phyloP scores from a whole-genome alignment of 1,139 yeast species.

The Suhomyces yuchorum region DNA sequence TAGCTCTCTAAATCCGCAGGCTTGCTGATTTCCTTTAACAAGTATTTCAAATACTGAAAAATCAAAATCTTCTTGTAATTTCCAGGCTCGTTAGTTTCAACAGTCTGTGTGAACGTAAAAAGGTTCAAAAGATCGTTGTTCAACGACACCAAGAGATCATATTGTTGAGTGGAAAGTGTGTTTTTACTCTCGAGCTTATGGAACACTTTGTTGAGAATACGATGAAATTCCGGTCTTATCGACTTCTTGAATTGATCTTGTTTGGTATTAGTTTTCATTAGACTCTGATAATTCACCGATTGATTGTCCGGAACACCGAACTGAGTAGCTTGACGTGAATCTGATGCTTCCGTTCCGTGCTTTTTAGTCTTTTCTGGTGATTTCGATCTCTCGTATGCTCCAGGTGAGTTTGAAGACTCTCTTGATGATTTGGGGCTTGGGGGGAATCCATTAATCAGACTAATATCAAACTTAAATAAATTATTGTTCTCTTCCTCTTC shows the following conservation, averaged over 20 bases:
- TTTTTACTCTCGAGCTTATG: constrained; percentile 38
- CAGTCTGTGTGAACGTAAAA: constrained; percentile 26
- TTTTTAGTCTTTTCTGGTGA: constrained; percentile 1
- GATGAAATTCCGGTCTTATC: constrained; percentile 33
- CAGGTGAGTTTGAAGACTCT: constrained; percentile 22
- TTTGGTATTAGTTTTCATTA: constrained; percentile 17
- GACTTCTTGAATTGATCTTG: constrained; percentile 30
- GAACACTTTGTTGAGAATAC: constrained; percentile 39
- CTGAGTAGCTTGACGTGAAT: neutral
- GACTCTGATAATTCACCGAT: constrained; percentile 12
- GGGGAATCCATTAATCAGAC: constrained; percentile 28
- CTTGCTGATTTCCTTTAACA: constrained; percentile 42
- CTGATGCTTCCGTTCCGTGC: neutral
- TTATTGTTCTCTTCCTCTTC: constrained; percentile 18
- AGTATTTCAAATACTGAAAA: constrained; percentile 45
- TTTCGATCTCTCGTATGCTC: neutral
- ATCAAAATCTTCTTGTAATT: constrained; percentile 31
- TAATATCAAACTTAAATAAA: constrained; percentile 40
- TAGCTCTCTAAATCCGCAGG: constrained; percentile 7
- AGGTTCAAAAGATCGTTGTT: constrained; percentile 34
- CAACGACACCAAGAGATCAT: constrained; percentile 36
- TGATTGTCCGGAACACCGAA: constrained; percentile 2
- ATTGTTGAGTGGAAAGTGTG: constrained; percentile 38
- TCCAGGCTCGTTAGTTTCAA: constrained; percentile 20
- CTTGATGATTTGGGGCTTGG: constrained; percentile 13